phyloP scores from a whole-genome alignment of 78 protist genomes.

The Pigoraptor vietnamica region DNA sequence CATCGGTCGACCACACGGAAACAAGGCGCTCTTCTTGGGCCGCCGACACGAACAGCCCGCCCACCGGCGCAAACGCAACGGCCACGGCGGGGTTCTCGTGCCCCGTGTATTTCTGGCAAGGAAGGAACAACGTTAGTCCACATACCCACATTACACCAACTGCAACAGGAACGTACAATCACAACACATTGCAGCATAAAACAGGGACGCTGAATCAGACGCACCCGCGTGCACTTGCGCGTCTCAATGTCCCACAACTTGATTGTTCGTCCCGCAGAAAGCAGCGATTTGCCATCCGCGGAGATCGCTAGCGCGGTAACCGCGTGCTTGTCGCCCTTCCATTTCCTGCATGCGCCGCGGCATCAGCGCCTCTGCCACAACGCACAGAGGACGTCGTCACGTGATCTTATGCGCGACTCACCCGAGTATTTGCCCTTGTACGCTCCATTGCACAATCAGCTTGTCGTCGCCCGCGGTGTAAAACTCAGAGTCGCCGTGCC shows the following conservation, averaged over 20 bases:
- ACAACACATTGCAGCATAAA: too few relatives aligned
- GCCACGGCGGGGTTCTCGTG: background rate
- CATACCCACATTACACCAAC: too few relatives aligned
- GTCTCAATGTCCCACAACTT: conserved; percentile 14
- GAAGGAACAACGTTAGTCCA: background rate
- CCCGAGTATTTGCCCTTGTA: too few relatives aligned
- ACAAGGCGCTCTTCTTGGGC: background rate
- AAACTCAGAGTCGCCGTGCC: too few relatives aligned
- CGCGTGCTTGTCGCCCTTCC: conserved; percentile 3
- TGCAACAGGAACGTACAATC: too few relatives aligned
- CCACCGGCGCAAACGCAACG: background rate
- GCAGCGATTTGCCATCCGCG: background rate
- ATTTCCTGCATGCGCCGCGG: too few relatives aligned
- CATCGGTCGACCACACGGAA: background rate
- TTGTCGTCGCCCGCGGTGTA: too few relatives aligned
- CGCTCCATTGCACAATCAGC: too few relatives aligned
- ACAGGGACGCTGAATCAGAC: background rate
- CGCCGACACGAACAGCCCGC: background rate
- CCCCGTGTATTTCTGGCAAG: background rate
- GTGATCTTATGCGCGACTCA: too few relatives aligned
- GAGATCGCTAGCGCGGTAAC: background rate
- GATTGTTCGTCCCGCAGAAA: background rate
- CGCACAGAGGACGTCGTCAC: too few relatives aligned
- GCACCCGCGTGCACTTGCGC: background rate
- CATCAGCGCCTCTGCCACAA: too few relatives aligned